These are phyloP conservation scores for Puccinellia tenuiflora DNA, from an alignment of 176 grass and related monocot species.

Conservation along the genomic window DNA sequence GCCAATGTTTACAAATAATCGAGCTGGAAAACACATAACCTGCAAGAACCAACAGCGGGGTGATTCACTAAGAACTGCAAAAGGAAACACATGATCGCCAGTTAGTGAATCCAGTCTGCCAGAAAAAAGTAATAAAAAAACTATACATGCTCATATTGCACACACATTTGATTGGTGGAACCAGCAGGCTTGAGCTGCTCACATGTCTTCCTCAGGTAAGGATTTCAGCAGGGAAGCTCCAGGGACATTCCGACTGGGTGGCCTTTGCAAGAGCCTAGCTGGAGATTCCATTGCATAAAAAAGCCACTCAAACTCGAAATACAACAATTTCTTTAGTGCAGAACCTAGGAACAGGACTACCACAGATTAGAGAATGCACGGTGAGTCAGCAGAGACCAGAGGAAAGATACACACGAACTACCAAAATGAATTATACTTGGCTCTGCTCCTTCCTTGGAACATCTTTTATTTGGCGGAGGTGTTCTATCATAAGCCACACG, in stretches of 20 bases:
- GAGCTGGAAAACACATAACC: neutral
- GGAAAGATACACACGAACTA: neutral
- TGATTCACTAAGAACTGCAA: neutral
- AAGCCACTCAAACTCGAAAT: neutral
- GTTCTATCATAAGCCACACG: neutral
- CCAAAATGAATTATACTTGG: neutral
- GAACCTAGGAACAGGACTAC: no score
- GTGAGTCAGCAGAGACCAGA: neutral
- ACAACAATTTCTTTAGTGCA: neutral
- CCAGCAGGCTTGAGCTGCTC: neutral
- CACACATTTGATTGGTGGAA: neutral
- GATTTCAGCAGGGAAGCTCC: neutral
- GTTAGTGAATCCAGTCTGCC: no score
- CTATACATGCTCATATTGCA: neutral
- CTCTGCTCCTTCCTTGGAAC: neutral
- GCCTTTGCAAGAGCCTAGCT: neutral
- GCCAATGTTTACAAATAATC: neutral
- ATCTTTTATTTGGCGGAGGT: neutral
- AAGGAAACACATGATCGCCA: neutral
- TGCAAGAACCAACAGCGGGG: neutral
- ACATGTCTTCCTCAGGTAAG: neutral
- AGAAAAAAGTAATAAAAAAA: no score
- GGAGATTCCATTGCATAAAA: neutral
- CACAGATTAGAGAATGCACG: no score
- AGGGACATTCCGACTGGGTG: neutral